These are phyloP conservation scores for Phyllosticta citriasiana DNA, from an alignment of 2,329 filamentous ascomycete genomes.

Conservation along the genomic window DNA sequence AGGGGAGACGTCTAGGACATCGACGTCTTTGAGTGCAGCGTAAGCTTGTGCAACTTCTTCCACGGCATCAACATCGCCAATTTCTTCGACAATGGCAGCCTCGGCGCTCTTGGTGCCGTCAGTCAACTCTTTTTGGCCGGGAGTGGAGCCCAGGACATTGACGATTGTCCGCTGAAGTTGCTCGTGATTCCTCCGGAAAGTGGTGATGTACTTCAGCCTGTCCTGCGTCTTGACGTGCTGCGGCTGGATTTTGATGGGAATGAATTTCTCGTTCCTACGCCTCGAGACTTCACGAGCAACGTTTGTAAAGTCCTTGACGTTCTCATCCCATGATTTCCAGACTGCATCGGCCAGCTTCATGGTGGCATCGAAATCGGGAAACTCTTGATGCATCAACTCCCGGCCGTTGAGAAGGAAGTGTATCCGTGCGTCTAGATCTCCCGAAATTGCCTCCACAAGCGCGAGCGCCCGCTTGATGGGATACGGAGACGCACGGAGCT, in stretches of 20 bases:
- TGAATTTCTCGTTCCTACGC: conserved; percentile 92
- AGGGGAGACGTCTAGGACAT: conserved; percentile 82
- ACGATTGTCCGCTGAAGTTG: conserved; percentile 94
- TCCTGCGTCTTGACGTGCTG: conserved; percentile 84
- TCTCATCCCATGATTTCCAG: conserved; percentile 89
- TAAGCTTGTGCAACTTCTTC: conserved; percentile 94
- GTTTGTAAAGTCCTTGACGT: conserved; percentile 95
- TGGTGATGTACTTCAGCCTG: conserved; percentile 83
- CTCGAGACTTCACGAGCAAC: conserved; percentile 91
- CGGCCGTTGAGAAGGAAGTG: conserved; percentile 78
- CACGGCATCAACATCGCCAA: conserved; percentile 93
- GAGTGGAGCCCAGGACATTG: conserved; percentile 72
- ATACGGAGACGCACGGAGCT: conserved; percentile 91
- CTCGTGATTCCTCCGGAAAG: conserved; percentile 94
- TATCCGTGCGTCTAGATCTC: conserved; percentile 77
- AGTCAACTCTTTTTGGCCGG: conserved; percentile 24
- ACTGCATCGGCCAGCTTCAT: conserved; percentile 79
- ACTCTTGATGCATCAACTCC: conserved; percentile 84
- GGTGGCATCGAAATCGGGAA: conserved; percentile 75
- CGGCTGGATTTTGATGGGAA: conserved; percentile 90
- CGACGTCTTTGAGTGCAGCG: conserved; percentile 85
- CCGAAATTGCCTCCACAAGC: conserved; percentile 94
- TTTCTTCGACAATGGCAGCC: conserved; percentile 74
- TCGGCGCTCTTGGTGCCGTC: conserved; percentile 24
- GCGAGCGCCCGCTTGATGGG: conserved; percentile 83